Evolutionary conservation across 1,284 basidiomycete species (phyloP).

Genomic region (Ustilago nuda): DNA sequence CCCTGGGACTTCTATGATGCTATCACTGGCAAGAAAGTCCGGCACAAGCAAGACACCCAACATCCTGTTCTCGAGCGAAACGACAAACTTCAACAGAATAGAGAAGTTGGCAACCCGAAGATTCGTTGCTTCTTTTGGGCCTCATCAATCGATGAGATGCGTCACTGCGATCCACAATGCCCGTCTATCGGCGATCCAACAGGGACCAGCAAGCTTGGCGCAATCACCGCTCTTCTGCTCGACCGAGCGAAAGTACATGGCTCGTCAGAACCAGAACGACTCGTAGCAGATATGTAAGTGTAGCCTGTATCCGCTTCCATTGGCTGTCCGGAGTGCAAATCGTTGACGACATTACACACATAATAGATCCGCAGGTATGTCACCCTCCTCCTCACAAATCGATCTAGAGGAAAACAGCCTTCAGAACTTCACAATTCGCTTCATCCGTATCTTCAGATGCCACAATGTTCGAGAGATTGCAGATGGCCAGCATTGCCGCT

Average conservation of each 20-base stretch:
- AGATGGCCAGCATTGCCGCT: not conserved
- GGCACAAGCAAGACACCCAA: not conserved
- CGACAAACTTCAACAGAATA: not conserved
- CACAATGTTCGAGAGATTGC: not conserved
- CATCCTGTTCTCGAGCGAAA: not conserved
- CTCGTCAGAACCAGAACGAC: not conserved
- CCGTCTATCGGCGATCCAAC: not conserved
- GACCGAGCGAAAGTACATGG: not conserved
- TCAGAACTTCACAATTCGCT: not conserved
- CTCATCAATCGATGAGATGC: slow-evolving; percentile 26
- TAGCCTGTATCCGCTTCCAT: not conserved
- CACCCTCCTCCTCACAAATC: not conserved
- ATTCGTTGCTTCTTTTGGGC: slow-evolving; percentile 22
- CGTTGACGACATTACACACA: not conserved
- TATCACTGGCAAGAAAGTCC: not conserved
- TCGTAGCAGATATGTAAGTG: slow-evolving; percentile 22
- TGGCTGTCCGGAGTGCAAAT: not conserved
- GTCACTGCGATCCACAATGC: slow-evolving; percentile 26
- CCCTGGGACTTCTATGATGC: slow-evolving; percentile 7
- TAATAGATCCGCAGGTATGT: slow-evolving; percentile 22
- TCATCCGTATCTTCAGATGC: slow-evolving; percentile 2
- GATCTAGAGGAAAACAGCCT: not conserved
- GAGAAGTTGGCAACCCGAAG: not conserved
- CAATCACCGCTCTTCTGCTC: slow-evolving; percentile 17
- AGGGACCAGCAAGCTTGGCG: slow-evolving; percentile 8